Evolutionary conservation across 2,329 filamentous ascomycete species (phyloP), one percentile per base, ranked within the genome.

Genomic region (Cladosporium austrohemisphaericum): DNA sequence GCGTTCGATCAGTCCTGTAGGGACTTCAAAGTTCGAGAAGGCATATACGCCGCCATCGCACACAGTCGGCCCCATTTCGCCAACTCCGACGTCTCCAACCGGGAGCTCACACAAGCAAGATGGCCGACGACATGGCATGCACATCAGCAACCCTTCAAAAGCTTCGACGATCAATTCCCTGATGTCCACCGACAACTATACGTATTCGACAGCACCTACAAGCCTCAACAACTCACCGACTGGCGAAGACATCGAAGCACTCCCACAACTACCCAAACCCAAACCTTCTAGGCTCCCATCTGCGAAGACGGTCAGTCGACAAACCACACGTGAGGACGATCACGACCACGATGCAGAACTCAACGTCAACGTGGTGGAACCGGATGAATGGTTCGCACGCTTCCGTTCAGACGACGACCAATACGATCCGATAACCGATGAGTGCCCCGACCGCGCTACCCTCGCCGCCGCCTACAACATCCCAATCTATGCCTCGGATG

Each of bases 401-500:
- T 67, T 68, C 47, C 62, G 60, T 32, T 59, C 58, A 23, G 58
- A 61, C 26, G 58, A 59, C 4, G 60, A 63, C 33, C 51, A 64
- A 16, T 53, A 60, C 36, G 50, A 52, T n/a, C 23, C 51, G 31
- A 35, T 58, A 11, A 60, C 58, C 5, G 66, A 68, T 50, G 58
- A 63, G 19, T 60, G 59, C 18, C 67, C 65, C 2, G 61, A 67
- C 41, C 58, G 61, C 33, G 60, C 56, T 8, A 62, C 60, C 16
- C 57, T 68, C 8, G 61, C 60, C 25, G 58, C 58, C 8, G 62
- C 63, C 6, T 58, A 63, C 29, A 60, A 66, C 20, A 58, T 68
- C n/a, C 64, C 61, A 26, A 56, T 89, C 11, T 74, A 85, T 35
- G 84, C 86, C 65, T 71, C 72, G 29, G 66, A 83, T 50, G 81